Percentiles rank a stretch among this genome's conserved stretches.
phyloP scores from a whole-genome alignment of 2,329 filamentous ascomycete species.

The Colletotrichum lini region DNA sequence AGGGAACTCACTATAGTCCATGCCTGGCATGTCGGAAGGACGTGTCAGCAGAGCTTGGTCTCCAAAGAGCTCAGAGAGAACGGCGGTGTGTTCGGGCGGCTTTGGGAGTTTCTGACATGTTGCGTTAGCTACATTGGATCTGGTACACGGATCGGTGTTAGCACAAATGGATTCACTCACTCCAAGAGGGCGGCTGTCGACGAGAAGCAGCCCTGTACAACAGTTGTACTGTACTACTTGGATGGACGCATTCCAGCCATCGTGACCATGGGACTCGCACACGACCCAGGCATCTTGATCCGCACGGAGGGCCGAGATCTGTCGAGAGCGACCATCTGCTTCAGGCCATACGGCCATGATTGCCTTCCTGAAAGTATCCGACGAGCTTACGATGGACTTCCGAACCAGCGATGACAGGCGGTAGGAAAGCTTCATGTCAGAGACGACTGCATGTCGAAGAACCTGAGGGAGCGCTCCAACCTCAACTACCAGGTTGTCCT shows the following conservation, averaged over 20 bases:
- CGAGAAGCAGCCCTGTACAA: slow-evolving; percentile 50
- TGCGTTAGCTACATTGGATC: too few species aligned
- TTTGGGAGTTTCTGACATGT: slow-evolving; percentile 61
- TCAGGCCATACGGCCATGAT: slow-evolving; percentile 61
- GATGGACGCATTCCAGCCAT: slow-evolving; percentile 43
- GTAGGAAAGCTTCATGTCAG: slow-evolving; percentile 62
- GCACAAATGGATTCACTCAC: not conserved
- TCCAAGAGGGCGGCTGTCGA: slow-evolving; percentile 53
- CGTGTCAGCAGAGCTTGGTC: slow-evolving; percentile 64
- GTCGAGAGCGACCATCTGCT: slow-evolving; percentile 42
- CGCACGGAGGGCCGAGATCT: slow-evolving; percentile 43
- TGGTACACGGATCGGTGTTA: too few species aligned
- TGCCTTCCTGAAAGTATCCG: slow-evolving; percentile 49
- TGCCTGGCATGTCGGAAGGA: slow-evolving; percentile 66
- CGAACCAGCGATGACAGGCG: slow-evolving; percentile 53
- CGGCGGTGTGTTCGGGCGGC: slow-evolving; percentile 59
- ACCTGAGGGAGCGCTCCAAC: slow-evolving; percentile 51
- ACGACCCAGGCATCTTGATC: slow-evolving; percentile 50
- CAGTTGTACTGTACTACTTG: slow-evolving; percentile 53
- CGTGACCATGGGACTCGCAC: slow-evolving; percentile 33
- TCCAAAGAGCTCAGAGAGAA: slow-evolving; percentile 68
- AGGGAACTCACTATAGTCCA: slow-evolving; percentile 60
- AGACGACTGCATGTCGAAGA: slow-evolving; percentile 57
- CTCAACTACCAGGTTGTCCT: slow-evolving; percentile 61
- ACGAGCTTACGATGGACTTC: slow-evolving; percentile 49